A percentile compares a stretch with the other conserved stretches of the same genome.
phyloP scores from a whole-genome alignment of 1,139 yeast genomes.

The Scheffersomyces titani region DNA sequence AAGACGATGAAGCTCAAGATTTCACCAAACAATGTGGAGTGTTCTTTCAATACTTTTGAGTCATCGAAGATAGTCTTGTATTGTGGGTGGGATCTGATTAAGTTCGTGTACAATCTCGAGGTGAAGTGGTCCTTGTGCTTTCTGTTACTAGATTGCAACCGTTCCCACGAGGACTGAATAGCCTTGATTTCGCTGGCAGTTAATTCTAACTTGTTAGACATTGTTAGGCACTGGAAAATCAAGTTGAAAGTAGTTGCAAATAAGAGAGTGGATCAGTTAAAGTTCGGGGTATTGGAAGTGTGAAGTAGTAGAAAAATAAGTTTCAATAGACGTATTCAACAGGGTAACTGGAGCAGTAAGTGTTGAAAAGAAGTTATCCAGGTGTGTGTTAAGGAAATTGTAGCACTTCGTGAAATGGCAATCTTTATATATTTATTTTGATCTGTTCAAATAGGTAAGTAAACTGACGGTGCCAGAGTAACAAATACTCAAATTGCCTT shows the following conservation, averaged over 20 bases:
- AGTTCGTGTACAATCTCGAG: slow-evolving; percentile 33
- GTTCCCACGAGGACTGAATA: slow-evolving; percentile 35
- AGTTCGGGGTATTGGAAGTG: not conserved
- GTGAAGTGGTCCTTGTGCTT: slow-evolving; percentile 33
- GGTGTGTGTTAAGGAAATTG: not conserved
- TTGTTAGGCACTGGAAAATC: not conserved
- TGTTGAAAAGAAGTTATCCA: not conserved
- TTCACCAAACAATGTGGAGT: slow-evolving; percentile 37
- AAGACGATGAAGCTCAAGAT: slow-evolving; percentile 34
- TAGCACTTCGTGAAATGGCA: not conserved
- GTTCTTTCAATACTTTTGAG: slow-evolving; percentile 28
- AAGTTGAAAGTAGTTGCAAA: not conserved
- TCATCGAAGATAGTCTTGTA: slow-evolving; percentile 26
- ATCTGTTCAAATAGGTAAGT: not conserved
- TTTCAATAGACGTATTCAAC: not conserved
- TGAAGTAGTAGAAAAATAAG: not conserved
- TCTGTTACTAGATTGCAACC: slow-evolving; percentile 27
- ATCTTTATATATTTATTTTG: not conserved
- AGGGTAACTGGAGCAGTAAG: not conserved
- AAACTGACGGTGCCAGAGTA: not conserved
- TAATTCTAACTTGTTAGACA: slow-evolving; percentile 7
- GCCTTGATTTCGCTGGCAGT: slow-evolving; percentile 12
- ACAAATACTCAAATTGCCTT: not conserved
- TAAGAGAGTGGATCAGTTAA: not conserved
- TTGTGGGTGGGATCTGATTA: slow-evolving; percentile 31